Percentiles rank a stretch among this genome's conserved stretches.
phyloP scores from a whole-genome alignment of 306 rosid species.

The Sicyos baderoa region DNA sequence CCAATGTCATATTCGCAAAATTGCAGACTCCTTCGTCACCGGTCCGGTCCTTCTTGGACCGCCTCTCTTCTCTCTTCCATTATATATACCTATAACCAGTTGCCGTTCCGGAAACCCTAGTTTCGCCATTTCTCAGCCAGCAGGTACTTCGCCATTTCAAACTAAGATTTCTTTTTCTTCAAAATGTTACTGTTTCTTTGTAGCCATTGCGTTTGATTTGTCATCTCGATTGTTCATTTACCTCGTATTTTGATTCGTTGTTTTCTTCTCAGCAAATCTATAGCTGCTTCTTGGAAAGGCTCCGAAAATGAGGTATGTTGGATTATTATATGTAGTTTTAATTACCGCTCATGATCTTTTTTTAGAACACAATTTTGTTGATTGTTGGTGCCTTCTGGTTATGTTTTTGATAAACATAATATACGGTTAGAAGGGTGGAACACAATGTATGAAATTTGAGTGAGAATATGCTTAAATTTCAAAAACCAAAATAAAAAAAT shows the following conservation, averaged over 20 bases:
- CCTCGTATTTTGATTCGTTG: background rate
- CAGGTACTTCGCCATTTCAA: background rate
- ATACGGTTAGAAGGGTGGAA: too few species aligned
- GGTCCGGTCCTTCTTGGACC: too few species aligned
- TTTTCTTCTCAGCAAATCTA: conserved; percentile 20
- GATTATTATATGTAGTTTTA: background rate
- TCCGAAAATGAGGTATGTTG: conserved; percentile 41
- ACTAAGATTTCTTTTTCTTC: background rate
- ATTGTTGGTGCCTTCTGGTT: background rate
- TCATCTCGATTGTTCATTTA: background rate
- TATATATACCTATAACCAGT: background rate
- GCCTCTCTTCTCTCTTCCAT: too few species aligned
- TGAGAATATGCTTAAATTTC: too few species aligned
- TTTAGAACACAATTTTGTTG: background rate
- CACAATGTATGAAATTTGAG: too few species aligned
- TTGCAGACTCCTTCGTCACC: too few species aligned
- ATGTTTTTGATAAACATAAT: too few species aligned
- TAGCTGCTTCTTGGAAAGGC: conserved; percentile 16
- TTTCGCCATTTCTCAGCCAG: background rate
- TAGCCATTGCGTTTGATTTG: background rate
- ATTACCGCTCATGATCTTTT: too few species aligned
- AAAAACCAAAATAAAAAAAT: too few species aligned
- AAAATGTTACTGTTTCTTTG: background rate
- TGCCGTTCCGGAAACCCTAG: conserved; percentile 16
- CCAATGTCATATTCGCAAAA: too few species aligned